Base-by-base conservation (phyloP, 257 asterid genomes). In the Solanum rostratum region DNA sequence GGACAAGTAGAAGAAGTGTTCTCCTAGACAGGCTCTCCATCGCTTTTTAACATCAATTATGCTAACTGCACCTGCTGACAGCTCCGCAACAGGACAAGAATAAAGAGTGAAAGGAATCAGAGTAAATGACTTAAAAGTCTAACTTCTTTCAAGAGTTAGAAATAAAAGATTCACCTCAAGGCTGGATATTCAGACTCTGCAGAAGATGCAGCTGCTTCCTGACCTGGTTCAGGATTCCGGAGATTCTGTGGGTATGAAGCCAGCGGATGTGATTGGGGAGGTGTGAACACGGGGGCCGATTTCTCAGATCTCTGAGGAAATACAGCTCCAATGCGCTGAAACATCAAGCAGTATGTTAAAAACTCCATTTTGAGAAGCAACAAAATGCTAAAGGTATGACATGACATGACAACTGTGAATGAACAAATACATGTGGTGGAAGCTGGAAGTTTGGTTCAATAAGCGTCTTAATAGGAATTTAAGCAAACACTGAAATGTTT, bases 261-360 rank as follows among this genome's bases (percentile, higher is more conserved):
- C 90, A 95, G 89, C 22, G 99, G 97, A 50, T 94, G 98, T 54
- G 98, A 89, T 87, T 97, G 99, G 41, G 93, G 97, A 7, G 97
- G 99, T 39, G 99, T 97, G 86, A 95, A 94, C 79, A 97, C 94
- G 55, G 99, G 97, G 52, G 95, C 97, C 46, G 97, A 80, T 60
- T 93, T 90, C 93, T 95, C 98, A 83, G 98, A 85, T 87, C 97
- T 91, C 90, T 93, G 98, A 87, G 99, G 99, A 86, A 97, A 97
- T 80, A 95, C 97, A 66, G 97, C 99, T 83, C 99, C 99, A 87
- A 93, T 87, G 79, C 97, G 98, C 99, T 97, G 93, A 87, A 88
- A 91, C 65, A 74, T 90, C 54, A 84, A 81, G 80, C 79, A 88
- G 85, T n/a, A 84, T 68, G 81, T 65, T 57, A 49, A 82, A 66